These are phyloP conservation scores for Zygotorulaspora chibaensis DNA, from an alignment of 805 yeast species.

Conservation along the genomic window DNA sequence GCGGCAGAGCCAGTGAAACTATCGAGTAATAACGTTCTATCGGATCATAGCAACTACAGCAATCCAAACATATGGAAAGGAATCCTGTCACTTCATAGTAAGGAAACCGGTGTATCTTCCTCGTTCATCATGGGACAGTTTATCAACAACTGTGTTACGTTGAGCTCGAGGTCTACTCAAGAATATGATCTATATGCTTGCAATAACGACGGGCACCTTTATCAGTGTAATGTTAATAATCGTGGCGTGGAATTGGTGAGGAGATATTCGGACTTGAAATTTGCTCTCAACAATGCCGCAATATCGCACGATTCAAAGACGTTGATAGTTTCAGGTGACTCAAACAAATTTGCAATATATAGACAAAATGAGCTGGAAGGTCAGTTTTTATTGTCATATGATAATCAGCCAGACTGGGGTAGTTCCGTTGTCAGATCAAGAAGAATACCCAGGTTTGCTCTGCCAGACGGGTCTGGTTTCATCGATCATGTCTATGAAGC, in stretches of 20 bases:
- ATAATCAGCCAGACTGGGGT: constrained; percentile 30
- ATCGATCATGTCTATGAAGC: constrained; percentile 46
- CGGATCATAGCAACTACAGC: constrained; percentile 30
- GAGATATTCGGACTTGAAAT: constrained; percentile 48
- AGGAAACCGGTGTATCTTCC: constrained; percentile 43
- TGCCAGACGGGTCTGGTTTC: constrained; percentile 26
- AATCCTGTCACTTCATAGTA: constrained; percentile 39
- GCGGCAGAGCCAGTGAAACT: constrained; percentile 29
- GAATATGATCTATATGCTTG: constrained; percentile 63
- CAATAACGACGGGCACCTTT: constrained; percentile 75
- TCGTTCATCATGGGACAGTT: constrained; percentile 68
- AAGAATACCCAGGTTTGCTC: constrained; percentile 29
- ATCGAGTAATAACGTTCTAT: constrained; percentile 28
- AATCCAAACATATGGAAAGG: constrained; percentile 50
- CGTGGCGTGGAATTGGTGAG: constrained; percentile 42
- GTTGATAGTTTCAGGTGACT: constrained; percentile 72
- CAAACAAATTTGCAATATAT: constrained; percentile 55
- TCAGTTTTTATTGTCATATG: constrained; percentile 28
- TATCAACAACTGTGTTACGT: constrained; percentile 74
- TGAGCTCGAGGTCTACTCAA: constrained; percentile 42
- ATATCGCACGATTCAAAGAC: constrained; percentile 59
- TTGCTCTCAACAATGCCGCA: constrained; percentile 72
- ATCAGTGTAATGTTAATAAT: constrained; percentile 54
- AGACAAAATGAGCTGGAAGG: constrained; percentile 36
- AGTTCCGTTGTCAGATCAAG: constrained; percentile 31